A percentile compares a stretch with the other conserved stretches of the same genome.
These are phyloP conservation scores for Skeletonema costatum DNA, from an alignment of 108 stramenopile genomes.

Conservation along the genomic window DNA sequence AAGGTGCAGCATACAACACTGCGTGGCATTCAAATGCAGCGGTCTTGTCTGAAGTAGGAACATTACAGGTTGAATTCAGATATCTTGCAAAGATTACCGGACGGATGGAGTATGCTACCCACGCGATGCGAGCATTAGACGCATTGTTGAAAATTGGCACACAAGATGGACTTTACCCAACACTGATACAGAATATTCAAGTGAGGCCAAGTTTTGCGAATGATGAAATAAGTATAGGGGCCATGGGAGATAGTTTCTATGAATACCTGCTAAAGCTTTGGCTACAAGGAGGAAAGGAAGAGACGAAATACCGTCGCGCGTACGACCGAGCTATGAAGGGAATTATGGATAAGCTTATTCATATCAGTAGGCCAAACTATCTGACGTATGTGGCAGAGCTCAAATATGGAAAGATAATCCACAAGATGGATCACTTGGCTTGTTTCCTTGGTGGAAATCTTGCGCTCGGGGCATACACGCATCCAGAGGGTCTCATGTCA, in stretches of 20 bases:
- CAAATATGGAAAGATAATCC: constrained; percentile 8
- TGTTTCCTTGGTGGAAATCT: constrained; percentile 82
- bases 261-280: constrained; percentile 80
- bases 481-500: constrained; percentile 53
- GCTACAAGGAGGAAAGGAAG: constrained; percentile 71
- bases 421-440: constrained; percentile 75
- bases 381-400: constrained; percentile 39
- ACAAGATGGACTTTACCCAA: constrained; percentile 43
- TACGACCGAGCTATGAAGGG: constrained; percentile 69
- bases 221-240: constrained; percentile 62
- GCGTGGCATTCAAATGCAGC: constrained; percentile 43
- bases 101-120: constrained; percentile 42
- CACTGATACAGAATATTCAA: constrained; percentile 34
- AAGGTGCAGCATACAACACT: constrained; percentile 23
- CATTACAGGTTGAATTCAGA: constrained; percentile 42
- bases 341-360: constrained; percentile 50
- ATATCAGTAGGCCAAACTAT: constrained; percentile 45
- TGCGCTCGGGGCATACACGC: constrained; percentile 70
- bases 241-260: constrained; percentile 79
- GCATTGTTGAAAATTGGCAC: constrained; percentile 34
- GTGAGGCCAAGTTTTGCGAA: constrained; percentile 29
- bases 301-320: constrained; percentile 53
- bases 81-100: constrained; percentile 33
- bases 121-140: constrained; percentile 45
- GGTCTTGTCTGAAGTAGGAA: constrained; percentile 25